Conservation (phyloP, 352 stramenopile genomes). For the Phytopythium montanum region DNA sequence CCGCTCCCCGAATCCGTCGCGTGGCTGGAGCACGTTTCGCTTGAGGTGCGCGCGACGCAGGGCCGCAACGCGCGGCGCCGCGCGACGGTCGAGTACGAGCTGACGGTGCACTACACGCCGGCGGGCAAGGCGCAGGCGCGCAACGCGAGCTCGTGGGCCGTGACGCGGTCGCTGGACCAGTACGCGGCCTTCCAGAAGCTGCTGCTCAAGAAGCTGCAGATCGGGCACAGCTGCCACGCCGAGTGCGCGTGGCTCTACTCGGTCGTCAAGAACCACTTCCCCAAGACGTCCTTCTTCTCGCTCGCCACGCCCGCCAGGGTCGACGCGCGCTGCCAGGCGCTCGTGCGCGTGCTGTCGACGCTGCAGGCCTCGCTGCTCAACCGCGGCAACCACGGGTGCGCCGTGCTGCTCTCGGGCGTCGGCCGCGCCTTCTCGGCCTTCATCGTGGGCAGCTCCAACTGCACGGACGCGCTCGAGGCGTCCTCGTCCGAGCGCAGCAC, state of each 20-base stretch:
- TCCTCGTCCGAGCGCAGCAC: constrained; percentile 16
- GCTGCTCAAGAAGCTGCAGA: constrained; percentile 37
- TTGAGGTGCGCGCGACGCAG: constrained; percentile 27
- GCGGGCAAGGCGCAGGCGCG: constrained; percentile 1
- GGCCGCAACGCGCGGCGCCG: constrained; percentile 18
- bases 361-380: constrained; percentile 28
- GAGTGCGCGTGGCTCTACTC: constrained; percentile 62
- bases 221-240: constrained; percentile 55
- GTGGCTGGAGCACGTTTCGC: constrained; percentile 30
- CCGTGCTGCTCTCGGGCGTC: constrained; percentile 21
- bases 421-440: constrained; percentile 23
- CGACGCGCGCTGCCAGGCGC: constrained; percentile 21
- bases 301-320: constrained; percentile 11
- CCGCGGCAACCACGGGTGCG: constrained; percentile 25
- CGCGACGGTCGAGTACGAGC: constrained; percentile 27
- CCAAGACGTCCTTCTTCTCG: constrained; percentile 30
- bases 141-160: constrained; percentile 19
- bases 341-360: constrained; percentile 19
- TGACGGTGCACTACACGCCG: constrained; percentile 22
- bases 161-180: constrained; percentile 32
- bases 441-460: constrained; percentile 19
- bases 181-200: constrained; percentile 47
- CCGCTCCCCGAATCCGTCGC: constrained; percentile 29
- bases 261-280: constrained; percentile 60
- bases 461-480: constrained; percentile 18